phyloP scores from a whole-genome alignment of 2,329 filamentous ascomycete genomes.

The Macrophomina pseudophaseolina region DNA sequence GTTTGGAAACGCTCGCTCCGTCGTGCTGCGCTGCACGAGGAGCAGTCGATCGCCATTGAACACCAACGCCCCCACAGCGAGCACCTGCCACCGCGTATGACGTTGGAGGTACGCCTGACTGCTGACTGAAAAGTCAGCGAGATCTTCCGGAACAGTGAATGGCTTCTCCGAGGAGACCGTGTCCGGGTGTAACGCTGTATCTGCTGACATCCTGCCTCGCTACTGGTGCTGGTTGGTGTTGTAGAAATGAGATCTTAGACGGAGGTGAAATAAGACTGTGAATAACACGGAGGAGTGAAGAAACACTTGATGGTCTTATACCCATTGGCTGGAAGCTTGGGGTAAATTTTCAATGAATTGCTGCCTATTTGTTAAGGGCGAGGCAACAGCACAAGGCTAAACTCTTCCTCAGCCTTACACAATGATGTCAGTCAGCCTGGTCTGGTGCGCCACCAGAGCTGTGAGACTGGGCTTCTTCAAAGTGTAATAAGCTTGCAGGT shows the following conservation, averaged over 20 bases:
- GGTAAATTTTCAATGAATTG: conserved; percentile 1
- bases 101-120: conserved; percentile 36
- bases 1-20: conserved; percentile 42
- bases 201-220: conserved; percentile 25
- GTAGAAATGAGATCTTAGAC: not conserved
- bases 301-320: not conserved
- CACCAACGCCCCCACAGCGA: conserved; percentile 39
- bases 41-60: conserved; percentile 42
- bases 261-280: not conserved
- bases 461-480: not conserved
- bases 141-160: not conserved
- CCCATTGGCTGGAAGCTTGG: not conserved
- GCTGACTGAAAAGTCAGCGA: conserved; percentile 31
- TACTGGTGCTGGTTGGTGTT: not conserved
- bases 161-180: not conserved
- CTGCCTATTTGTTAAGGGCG: not conserved
- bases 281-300: not conserved
- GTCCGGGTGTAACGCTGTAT: not conserved
- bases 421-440: not conserved
- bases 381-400: not conserved
- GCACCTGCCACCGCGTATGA: conserved; percentile 35
- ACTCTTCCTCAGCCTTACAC: not conserved
- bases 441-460: not conserved
- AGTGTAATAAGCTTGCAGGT: not conserved
- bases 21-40: conserved; percentile 43